A percentile compares a stretch with the other conserved stretches of the same genome.
Conservation (phyloP, 2,329 filamentous ascomycete species). For the Claviceps pazoutovae region DNA sequence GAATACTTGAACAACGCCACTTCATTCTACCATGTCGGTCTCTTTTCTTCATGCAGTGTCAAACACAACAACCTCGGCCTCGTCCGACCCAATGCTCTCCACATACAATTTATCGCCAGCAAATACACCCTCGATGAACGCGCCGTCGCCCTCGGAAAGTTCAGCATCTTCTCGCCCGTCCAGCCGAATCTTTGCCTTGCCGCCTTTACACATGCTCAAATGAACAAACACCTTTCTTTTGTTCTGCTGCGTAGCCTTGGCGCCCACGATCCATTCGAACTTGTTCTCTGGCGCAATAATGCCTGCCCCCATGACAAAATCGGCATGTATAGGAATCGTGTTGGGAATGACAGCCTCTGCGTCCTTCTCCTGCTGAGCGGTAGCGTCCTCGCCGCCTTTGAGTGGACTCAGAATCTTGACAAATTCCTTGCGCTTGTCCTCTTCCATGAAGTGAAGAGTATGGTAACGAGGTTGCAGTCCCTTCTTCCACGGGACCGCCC, state of each 20-base stretch:
- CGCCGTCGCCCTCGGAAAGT: slow-evolving; percentile 66
- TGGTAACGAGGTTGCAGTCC: slow-evolving; percentile 65
- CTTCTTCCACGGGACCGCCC: slow-evolving; percentile 64
- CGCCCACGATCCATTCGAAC: slow-evolving; percentile 63
- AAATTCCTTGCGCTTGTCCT: slow-evolving; percentile 55
- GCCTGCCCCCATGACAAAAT: slow-evolving; percentile 69
- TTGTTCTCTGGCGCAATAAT: slow-evolving; percentile 51
- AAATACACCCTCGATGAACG: slow-evolving; percentile 53
- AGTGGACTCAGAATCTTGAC: slow-evolving; percentile 65
- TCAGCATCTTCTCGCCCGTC: slow-evolving; percentile 50
- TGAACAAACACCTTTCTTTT: slow-evolving; percentile 69
- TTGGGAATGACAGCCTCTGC: slow-evolving; percentile 45
- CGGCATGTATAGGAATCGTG: slow-evolving; percentile 74
- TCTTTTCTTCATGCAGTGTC: slow-evolving; percentile 35
- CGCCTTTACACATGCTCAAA: slow-evolving; percentile 64
- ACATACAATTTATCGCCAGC: slow-evolving; percentile 50
- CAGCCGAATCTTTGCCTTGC: slow-evolving; percentile 56
- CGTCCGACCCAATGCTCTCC: slow-evolving; percentile 53
- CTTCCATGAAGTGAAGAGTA: slow-evolving; percentile 58
- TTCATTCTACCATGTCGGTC: not conserved
- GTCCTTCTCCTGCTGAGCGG: slow-evolving; percentile 45
- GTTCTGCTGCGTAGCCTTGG: slow-evolving; percentile 31
- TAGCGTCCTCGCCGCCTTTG: slow-evolving; percentile 50
- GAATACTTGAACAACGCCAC: not conserved
- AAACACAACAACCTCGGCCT: slow-evolving; percentile 56